Percentiles rank a stretch among this genome's conserved stretches.
These are phyloP conservation scores for Poteriospumella lacustris DNA, from an alignment of 108 stramenopile species.

Conservation along the genomic window DNA sequence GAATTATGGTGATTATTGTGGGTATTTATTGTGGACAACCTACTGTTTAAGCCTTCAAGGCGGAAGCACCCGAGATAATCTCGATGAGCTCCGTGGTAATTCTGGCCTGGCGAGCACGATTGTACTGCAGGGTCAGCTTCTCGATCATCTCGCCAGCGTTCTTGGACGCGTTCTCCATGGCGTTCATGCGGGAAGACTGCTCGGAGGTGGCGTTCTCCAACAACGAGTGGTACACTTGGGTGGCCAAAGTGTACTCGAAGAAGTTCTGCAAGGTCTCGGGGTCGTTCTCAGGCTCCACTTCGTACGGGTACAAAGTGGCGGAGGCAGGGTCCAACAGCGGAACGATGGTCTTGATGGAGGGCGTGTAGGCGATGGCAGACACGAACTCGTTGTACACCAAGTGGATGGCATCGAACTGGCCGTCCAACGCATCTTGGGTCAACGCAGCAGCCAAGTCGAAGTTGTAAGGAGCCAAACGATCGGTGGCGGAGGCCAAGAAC, in stretches of 20 bases:
- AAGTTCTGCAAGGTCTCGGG: conserved; percentile 82
- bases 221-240: conserved; percentile 80
- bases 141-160: conserved; percentile 97
- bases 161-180: conserved; percentile 99
- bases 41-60: conserved; percentile 66
- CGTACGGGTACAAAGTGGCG: conserved; percentile 70
- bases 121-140: conserved; percentile 90
- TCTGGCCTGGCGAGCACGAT: conserved; percentile 98
- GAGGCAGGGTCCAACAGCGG: conserved; percentile 9
- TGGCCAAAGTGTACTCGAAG: conserved; percentile 85
- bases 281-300: conserved; percentile 87
- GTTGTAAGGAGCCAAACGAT: conserved; percentile 27
- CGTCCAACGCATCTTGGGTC: background rate
- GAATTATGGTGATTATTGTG: no score
- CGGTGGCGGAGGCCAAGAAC: conserved; percentile 64
- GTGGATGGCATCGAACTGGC: conserved; percentile 37
- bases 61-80: conserved; percentile 99
- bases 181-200: conserved; percentile 97
- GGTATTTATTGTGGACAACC: no score
- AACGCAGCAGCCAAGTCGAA: conserved; percentile 29
- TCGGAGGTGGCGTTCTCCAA: conserved; percentile 97
- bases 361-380: conserved; percentile 47
- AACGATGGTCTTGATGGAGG: conserved; percentile 30
- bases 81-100: conserved; percentile 99
- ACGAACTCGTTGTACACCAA: conserved; percentile 48